phyloP scores from a whole-genome alignment of 768 basidiomycete genomes.

The Rhizopogon roseolus region DNA sequence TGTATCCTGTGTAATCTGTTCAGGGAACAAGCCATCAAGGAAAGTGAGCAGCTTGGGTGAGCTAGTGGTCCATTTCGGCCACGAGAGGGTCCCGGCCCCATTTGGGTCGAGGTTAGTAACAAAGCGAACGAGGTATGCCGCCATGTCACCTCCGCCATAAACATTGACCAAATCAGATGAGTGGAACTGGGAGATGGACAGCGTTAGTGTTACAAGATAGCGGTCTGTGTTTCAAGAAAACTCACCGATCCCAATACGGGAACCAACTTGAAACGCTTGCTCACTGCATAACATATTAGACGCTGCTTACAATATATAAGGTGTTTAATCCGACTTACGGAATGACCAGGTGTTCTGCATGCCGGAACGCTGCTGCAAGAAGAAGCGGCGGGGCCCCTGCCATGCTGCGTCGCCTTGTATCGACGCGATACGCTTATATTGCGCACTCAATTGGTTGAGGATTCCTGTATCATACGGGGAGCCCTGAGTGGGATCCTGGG shows the following conservation, averaged over 20 bases:
- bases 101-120: constrained; percentile 17
- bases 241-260: constrained; percentile 43
- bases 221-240: not conserved
- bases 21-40: constrained; percentile 24
- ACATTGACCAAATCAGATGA: constrained; percentile 39
- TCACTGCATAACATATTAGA: constrained; percentile 26
- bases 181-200: constrained; percentile 27
- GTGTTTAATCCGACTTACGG: constrained; percentile 3
- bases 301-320: too few species aligned
- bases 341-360: constrained; percentile 37
- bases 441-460: constrained; percentile 38
- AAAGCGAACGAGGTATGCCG: constrained; percentile 1
- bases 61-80: constrained; percentile 35
- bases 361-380: constrained; percentile 33
- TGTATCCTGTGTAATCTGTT: constrained; percentile 26
- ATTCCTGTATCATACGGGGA: constrained; percentile 49
- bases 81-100: constrained; percentile 25
- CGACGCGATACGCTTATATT: constrained; percentile 48
- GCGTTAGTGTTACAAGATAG: constrained; percentile 14
- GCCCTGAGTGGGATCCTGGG: constrained; percentile 37
- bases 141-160: constrained; percentile 38
- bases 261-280: constrained; percentile 38
- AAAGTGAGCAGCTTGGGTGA: constrained; percentile 37
- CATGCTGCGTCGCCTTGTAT: constrained; percentile 47
- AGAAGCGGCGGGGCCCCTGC: constrained; percentile 44